These are phyloP conservation scores for Amanita muscaria DNA, from an alignment of 768 basidiomycete genomes.

Conservation along the genomic window DNA sequence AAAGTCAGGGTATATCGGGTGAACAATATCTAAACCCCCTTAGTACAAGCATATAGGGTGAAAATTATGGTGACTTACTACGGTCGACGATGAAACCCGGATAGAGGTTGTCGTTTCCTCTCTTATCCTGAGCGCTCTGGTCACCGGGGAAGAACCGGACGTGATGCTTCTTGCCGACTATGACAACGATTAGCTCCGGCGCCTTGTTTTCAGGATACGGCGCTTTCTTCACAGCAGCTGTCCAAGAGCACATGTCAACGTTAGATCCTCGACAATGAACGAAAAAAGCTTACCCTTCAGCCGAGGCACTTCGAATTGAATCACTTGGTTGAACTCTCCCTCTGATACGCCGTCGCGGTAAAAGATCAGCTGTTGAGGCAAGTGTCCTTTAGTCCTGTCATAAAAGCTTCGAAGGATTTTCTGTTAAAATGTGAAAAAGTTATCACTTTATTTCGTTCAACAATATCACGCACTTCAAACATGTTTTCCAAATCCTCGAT, in stretches of 20 bases:
- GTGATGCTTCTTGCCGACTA: constrained; percentile 59
- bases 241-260: background rate
- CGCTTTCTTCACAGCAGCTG: too few species aligned
- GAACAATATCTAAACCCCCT: constrained; percentile 25
- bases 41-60: background rate
- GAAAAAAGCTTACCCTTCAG: constrained; percentile 29
- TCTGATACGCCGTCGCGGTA: constrained; percentile 43
- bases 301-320: constrained; percentile 33
- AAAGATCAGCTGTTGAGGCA: constrained; percentile 27
- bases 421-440: constrained; percentile 7
- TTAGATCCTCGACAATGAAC: background rate
- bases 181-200: constrained; percentile 43
- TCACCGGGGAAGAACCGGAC: constrained; percentile 37
- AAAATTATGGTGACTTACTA: constrained; percentile 11
- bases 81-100: constrained; percentile 39
- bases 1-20: constrained; percentile 39
- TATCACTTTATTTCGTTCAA: too few species aligned
- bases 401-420: constrained; percentile 13
- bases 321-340: constrained; percentile 30
- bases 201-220: constrained; percentile 10
- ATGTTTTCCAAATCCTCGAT: constrained; percentile 35
- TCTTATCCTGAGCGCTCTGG: constrained; percentile 18
- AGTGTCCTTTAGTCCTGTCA: constrained; percentile 15
- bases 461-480: constrained; percentile 22
- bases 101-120: constrained; percentile 40